These are phyloP conservation scores for Fusarium armeniacum DNA, from an alignment of 2,329 filamentous ascomycete genomes.

Conservation along the genomic window DNA sequence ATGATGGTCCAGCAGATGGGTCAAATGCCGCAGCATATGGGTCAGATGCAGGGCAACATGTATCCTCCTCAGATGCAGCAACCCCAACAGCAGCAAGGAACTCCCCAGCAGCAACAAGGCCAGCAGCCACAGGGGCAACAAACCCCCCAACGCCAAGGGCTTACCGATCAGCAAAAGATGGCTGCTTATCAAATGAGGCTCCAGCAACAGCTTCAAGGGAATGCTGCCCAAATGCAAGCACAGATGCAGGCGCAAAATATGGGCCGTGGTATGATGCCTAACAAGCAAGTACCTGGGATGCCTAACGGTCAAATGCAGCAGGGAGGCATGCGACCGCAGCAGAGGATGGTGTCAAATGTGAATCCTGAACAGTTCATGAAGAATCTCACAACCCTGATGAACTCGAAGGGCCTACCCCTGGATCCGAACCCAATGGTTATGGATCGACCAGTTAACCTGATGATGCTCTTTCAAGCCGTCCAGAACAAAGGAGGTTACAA, in stretches of 20 bases:
- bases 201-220: slow-evolving; percentile 78
- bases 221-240: slow-evolving; percentile 65
- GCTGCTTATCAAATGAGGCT: slow-evolving; percentile 85
- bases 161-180: slow-evolving; percentile 79
- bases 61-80: slow-evolving; percentile 59
- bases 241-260: slow-evolving; percentile 65
- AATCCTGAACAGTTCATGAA: slow-evolving; percentile 81
- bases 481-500: slow-evolving; percentile 82
- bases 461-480: slow-evolving; percentile 83
- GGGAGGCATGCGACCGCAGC: slow-evolving; percentile 66
- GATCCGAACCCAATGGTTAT: slow-evolving; percentile 81
- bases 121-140: slow-evolving; percentile 56
- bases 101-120: slow-evolving; percentile 59
- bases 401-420: slow-evolving; percentile 77
- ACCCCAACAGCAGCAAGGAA: slow-evolving; percentile 62
- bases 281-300: slow-evolving; percentile 64
- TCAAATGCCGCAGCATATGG: slow-evolving; percentile 63
- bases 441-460: slow-evolving; percentile 80
- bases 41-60: slow-evolving; percentile 62
- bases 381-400: slow-evolving; percentile 83
- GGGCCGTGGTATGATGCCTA: slow-evolving; percentile 67
- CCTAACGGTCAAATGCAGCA: slow-evolving; percentile 70
- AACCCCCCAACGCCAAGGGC: slow-evolving; percentile 48
- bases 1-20: slow-evolving; percentile 69
- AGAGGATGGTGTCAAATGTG: slow-evolving; percentile 58